These are phyloP conservation scores for Camptophora hylomeconis DNA, from an alignment of 2,329 filamentous ascomycete species.

Conservation along the genomic window DNA sequence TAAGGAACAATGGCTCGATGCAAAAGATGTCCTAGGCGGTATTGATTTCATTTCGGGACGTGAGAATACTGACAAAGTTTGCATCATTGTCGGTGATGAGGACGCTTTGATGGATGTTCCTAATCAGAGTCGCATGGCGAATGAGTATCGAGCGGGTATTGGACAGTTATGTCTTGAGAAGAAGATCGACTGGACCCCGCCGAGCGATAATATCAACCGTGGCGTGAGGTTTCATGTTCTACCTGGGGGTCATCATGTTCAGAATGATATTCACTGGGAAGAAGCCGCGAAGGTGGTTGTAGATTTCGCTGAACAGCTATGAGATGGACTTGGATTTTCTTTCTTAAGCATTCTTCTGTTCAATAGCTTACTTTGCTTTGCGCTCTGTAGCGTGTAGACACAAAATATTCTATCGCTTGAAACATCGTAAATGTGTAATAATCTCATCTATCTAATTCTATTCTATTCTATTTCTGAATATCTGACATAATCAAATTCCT, in stretches of 20 bases:
- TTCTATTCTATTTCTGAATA: too few relatives aligned
- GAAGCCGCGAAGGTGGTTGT: constrained; percentile 34
- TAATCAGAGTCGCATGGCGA: constrained; percentile 5
- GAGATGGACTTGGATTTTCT: constrained; percentile 1
- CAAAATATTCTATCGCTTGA: too few relatives aligned
- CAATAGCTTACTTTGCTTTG: too few relatives aligned
- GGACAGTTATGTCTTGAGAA: constrained; percentile 1
- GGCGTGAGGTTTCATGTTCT: constrained; percentile 33
- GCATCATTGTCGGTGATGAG: constrained; percentile 28
- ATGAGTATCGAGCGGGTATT: constrained; percentile 5
- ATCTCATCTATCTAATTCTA: too few relatives aligned
- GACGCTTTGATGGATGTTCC: constrained; percentile 20
- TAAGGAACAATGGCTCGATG: constrained; percentile 3
- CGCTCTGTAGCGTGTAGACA: too few relatives aligned
- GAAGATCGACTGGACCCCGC: constrained; percentile 1
- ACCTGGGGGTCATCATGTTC: constrained; percentile 39
- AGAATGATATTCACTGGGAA: constrained; percentile 40
- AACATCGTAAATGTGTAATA: too few relatives aligned
- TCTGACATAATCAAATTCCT: too few relatives aligned
- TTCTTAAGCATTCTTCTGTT: background rate
- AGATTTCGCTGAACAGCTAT: constrained; percentile 27
- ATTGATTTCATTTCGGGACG: too few relatives aligned
- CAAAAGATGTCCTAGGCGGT: constrained; percentile 3
- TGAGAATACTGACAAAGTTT: constrained; percentile 24
- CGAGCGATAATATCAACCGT: constrained; percentile 2